These are phyloP conservation scores for Diaporthe australafricana DNA, from an alignment of 2,329 filamentous ascomycete species.

Conservation along the genomic window DNA sequence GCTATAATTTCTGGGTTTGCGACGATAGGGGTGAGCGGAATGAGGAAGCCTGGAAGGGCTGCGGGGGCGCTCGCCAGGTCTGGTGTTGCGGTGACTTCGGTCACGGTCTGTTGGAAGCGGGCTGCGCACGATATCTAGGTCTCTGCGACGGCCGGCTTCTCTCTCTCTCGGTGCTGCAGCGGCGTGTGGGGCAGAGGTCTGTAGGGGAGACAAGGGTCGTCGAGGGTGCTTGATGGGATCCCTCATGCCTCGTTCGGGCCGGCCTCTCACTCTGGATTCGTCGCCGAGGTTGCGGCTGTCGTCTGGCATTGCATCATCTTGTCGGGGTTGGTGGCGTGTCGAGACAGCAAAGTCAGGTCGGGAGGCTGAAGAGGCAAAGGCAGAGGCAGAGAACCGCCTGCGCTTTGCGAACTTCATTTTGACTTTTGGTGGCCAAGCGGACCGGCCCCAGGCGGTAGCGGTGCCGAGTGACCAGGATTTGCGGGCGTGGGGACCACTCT, in stretches of 20 bases:
- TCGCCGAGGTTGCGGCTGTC: conserved; percentile 49
- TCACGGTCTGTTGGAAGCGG: conserved; percentile 40
- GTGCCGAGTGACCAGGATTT: conserved; percentile 31
- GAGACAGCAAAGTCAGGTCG: conserved; percentile 32
- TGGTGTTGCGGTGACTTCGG: conserved; percentile 41
- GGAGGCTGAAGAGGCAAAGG: conserved; percentile 12
- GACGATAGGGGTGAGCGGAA: conserved; percentile 50
- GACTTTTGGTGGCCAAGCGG: conserved; percentile 43
- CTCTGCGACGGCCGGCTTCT: conserved; percentile 36
- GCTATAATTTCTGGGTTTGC: conserved; percentile 52
- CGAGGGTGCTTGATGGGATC: conserved; percentile 39
- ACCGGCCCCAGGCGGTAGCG: conserved; percentile 30
- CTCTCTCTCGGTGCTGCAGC: conserved; percentile 32
- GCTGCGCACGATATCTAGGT: conserved; percentile 39
- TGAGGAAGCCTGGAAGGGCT: conserved; percentile 44
- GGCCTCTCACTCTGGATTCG: conserved; percentile 51
- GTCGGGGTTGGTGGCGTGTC: conserved; percentile 43
- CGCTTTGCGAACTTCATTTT: conserved; percentile 46
- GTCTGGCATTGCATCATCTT: conserved; percentile 55
- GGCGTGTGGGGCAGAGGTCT: conserved; percentile 44
- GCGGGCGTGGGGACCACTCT: conserved; percentile 24
- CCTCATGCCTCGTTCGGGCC: conserved; percentile 50
- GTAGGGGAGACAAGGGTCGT: conserved; percentile 45
- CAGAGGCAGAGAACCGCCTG: conserved; percentile 37
- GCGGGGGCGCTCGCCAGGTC: conserved; percentile 47